These are phyloP conservation scores for Microbotryum violaceum DNA, from an alignment of 1,284 basidiomycete genomes.

Conservation along the genomic window DNA sequence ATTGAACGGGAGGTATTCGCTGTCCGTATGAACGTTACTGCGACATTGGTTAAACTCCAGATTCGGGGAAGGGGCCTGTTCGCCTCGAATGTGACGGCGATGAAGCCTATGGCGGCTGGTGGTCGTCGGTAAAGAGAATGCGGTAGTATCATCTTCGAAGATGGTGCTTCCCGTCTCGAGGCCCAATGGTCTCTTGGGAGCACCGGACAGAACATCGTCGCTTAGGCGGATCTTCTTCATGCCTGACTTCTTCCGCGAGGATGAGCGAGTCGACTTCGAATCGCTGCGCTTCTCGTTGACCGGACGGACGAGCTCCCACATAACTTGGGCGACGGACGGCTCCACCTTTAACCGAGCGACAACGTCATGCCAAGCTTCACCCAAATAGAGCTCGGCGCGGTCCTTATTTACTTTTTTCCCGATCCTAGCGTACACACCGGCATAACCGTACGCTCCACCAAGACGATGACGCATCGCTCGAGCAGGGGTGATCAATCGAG, in stretches of 20 bases:
- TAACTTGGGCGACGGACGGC: neutral
- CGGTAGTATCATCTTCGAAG: neutral
- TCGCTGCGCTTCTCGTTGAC: neutral
- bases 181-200: neutral
- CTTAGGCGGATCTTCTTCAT: no score
- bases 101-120: neutral
- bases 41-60: constrained; percentile 10
- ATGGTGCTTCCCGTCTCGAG: neutral
- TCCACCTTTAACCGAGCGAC: neutral
- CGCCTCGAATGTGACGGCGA: neutral
- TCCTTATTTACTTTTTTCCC: constrained; percentile 40
- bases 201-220: no score
- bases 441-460: constrained; percentile 47
- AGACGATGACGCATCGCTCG: constrained; percentile 37
- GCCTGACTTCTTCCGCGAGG: no score
- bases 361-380: constrained; percentile 11
- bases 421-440: constrained; percentile 59
- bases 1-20: constrained; percentile 6
- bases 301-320: neutral
- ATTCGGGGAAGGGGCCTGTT: neutral
- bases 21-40: neutral
- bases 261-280: no score
- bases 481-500: constrained; percentile 1
- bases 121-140: constrained; percentile 5
- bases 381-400: constrained; percentile 1